phyloP scores from a whole-genome alignment of 2,329 filamentous ascomycete genomes.

The Cladosporium cucumerinum region DNA sequence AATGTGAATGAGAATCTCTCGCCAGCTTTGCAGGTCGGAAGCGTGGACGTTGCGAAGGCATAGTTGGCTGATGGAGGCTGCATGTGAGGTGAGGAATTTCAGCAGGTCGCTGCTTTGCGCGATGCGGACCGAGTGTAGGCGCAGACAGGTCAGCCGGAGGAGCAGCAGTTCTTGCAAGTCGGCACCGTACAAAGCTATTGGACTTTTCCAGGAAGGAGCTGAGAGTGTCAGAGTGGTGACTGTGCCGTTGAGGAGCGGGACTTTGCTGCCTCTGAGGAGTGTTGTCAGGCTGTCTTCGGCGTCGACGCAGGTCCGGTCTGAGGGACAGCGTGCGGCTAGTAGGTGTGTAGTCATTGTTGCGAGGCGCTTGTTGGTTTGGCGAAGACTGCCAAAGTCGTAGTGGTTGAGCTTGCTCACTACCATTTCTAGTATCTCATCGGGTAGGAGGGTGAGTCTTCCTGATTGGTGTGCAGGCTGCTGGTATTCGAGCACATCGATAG shows the following conservation, averaged over 20 bases:
- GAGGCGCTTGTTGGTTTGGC: constrained; percentile 6
- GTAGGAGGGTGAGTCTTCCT: not conserved
- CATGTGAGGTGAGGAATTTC: constrained; percentile 5
- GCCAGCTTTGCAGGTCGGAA: not conserved
- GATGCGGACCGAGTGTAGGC: not conserved
- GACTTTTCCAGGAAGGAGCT: not conserved
- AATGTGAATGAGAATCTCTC: not conserved
- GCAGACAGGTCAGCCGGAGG: not conserved
- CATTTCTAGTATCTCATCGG: constrained; percentile 5
- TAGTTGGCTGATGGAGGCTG: not conserved
- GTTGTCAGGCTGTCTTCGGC: not conserved
- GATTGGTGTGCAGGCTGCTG: not conserved
- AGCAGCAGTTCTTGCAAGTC: not conserved
- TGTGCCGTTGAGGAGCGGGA: not conserved
- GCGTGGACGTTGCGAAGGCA: not conserved
- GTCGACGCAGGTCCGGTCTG: not conserved
- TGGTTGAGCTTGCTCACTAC: not conserved
- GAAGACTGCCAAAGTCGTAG: not conserved
- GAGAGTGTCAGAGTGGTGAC: not conserved
- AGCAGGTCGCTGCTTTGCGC: not conserved
- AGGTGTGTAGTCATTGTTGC: constrained; percentile 6
- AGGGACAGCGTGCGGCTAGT: not conserved
- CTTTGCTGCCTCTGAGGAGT: constrained; percentile 1
- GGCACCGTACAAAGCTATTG: not conserved
- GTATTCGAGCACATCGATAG: not conserved